Conservation (phyloP, 176 grass and related monocot species). For the Oryza punctata region DNA sequence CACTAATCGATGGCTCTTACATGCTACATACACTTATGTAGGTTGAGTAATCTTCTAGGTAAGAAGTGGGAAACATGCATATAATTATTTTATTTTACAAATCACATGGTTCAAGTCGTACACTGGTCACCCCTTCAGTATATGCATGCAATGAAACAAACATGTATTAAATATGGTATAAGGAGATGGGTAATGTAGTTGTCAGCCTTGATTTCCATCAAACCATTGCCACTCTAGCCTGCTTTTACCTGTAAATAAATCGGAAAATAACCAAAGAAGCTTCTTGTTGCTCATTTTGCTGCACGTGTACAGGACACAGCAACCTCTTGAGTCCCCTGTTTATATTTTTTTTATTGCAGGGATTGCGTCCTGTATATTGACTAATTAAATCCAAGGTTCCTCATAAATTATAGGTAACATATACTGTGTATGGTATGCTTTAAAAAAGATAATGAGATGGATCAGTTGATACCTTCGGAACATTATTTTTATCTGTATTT, state of each 20-base stretch:
- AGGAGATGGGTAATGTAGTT: background rate
- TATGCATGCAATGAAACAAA: background rate
- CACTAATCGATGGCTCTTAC: background rate
- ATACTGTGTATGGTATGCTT: background rate
- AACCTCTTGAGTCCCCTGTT: background rate
- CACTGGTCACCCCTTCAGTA: background rate
- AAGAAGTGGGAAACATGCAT: background rate
- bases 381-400: no score
- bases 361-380: no score
- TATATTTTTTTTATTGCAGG: no score
- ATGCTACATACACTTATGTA: background rate
- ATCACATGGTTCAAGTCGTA: background rate
- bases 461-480: background rate
- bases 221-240: conserved; percentile 27
- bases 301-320: background rate
- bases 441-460: conserved; percentile 4
- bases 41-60: conserved; percentile 13
- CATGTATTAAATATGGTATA: background rate
- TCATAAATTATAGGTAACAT: no score
- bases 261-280: background rate
- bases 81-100: background rate
- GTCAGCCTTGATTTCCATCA: conserved; percentile 3
- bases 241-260: background rate
- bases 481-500: background rate
- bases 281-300: background rate